These are phyloP conservation scores for Coniella lustricola DNA, from an alignment of 2,329 filamentous ascomycete species.

Conservation along the genomic window DNA sequence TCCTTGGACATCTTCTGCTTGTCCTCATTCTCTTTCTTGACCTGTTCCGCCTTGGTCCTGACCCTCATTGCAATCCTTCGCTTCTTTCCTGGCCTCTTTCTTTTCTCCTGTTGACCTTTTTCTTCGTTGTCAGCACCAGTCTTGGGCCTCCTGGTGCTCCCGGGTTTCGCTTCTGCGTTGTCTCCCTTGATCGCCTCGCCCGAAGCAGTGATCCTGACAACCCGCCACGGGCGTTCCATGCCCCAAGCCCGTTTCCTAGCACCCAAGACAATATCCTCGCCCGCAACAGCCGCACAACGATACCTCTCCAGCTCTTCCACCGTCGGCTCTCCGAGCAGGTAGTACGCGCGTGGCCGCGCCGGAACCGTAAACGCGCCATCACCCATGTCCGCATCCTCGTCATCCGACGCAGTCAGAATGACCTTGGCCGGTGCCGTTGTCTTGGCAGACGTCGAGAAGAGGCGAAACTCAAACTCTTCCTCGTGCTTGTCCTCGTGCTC, in stretches of 20 bases:
- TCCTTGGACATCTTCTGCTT: conserved; percentile 42
- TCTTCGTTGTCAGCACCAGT: conserved; percentile 18
- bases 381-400: conserved; percentile 28
- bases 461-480: conserved; percentile 48
- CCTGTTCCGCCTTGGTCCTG: conserved; percentile 34
- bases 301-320: conserved; percentile 33
- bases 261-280: conserved; percentile 41
- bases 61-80: conserved; percentile 44
- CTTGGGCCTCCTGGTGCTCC: not conserved
- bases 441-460: conserved; percentile 42
- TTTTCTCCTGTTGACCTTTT: conserved; percentile 22
- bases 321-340: conserved; percentile 36
- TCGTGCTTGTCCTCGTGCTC: conserved; percentile 21
- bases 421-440: conserved; percentile 34
- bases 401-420: conserved; percentile 35
- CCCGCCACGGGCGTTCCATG: conserved; percentile 54
- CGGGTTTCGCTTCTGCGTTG: conserved; percentile 6
- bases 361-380: conserved; percentile 33
- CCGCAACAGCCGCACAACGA: conserved; percentile 40
- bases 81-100: conserved; percentile 50
- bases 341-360: conserved; percentile 40
- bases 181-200: conserved; percentile 9
- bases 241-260: conserved; percentile 46
- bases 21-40: conserved; percentile 32
- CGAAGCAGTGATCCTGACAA: conserved; percentile 36